Conservation (phyloP, 257 asterid genomes). For the Mitragyna speciosa region DNA sequence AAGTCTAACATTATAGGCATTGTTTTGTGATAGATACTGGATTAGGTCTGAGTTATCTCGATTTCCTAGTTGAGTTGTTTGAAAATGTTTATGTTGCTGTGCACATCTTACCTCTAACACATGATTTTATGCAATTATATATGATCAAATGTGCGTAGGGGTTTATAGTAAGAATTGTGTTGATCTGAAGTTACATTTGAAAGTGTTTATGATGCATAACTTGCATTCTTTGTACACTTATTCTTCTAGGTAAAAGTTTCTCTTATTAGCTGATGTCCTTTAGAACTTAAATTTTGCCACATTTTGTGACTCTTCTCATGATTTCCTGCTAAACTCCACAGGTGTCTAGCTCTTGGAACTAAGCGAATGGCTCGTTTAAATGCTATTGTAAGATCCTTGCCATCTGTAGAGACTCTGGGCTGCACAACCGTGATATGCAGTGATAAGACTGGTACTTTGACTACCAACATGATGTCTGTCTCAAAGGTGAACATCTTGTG, state of each 20-base stretch:
- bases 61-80: background rate
- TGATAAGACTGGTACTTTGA: conserved; percentile 98
- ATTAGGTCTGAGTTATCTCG: background rate
- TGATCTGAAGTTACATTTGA: background rate
- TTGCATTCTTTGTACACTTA: background rate
- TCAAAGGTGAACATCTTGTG: conserved; percentile 60
- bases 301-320: background rate
- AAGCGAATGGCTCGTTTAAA: conserved; percentile 98
- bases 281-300: background rate
- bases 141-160: background rate
- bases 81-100: background rate
- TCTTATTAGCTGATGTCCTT: background rate
- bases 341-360: conserved; percentile 99
- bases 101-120: background rate
- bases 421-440: conserved; percentile 99
- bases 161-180: too few relatives aligned
- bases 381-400: conserved; percentile 98
- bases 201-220: background rate
- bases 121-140: too few relatives aligned
- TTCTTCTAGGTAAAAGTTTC: background rate
- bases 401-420: conserved; percentile 98
- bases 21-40: background rate
- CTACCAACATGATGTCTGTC: conserved; percentile 99
- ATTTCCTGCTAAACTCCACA: conserved; percentile 27
- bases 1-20: background rate